Evolutionary conservation across 2,329 filamentous ascomycete genomes (phyloP), one percentile per base, ranked within the genome.

Genomic region (Hyphodiscus sp.): DNA sequence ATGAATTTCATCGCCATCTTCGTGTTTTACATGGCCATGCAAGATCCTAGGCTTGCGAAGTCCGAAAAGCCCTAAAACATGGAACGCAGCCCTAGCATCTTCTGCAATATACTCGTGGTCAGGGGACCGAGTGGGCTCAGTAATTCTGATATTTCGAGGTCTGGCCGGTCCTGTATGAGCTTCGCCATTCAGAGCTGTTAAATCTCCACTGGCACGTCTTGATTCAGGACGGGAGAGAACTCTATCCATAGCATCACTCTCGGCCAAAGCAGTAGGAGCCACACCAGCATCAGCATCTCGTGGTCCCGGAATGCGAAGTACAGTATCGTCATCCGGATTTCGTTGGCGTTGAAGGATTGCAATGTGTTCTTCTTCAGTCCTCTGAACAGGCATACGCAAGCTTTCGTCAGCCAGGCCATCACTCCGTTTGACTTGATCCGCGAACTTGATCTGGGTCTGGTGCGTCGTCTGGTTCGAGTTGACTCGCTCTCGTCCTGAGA

Each of bases 261-360:
- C 62, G 38, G 76, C 74, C 15, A 88, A 67, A 19, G 76, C 72
- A 61, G 83, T 72, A 2, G 91, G 91, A 10, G 84, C 76, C 56
- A 89, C 78, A 23, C 92, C 94, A 49, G 83, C 82, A 63, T 99
- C 94, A 47, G 87, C 91, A 66, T 97, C 94, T 62, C 91, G 79
- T 1, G 94, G 94, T 19, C 91, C 91, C 0, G 94, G 94, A 63
- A 99, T 97, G 42, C 90, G 86, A 44, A 97, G 73, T 0, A 91
- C 83, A 33, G 85, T 83, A 50, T 83, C 85, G 52, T 87, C 85
- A 57, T 83, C 82, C 1, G 76, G 77, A 52, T 89, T 86, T 41
- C 91, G 82, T 68, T 96, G 92, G 30, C 87, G 85, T 68, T 96
- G 83, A 15, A 96, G 69, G 63, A 97, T 94, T 6, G 87, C 87